Evolutionary conservation across 257 asterid genomes (phyloP), one percentile per base, ranked within the genome.

Genomic region (Petrea volubilis): DNA sequence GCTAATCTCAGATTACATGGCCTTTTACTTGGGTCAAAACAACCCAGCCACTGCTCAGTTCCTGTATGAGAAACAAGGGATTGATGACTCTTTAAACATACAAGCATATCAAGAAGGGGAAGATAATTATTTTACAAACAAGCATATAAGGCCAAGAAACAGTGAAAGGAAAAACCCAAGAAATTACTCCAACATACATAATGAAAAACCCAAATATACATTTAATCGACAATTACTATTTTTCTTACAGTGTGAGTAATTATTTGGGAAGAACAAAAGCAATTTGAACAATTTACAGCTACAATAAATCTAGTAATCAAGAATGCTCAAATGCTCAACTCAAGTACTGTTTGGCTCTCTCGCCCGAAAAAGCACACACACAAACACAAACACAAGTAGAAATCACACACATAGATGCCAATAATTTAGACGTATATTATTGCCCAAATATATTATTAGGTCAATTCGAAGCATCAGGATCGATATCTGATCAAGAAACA

Each of bases 1-100:
- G 74, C 57, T 74, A 72, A 28, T 46, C 78, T 86, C 21, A 81
- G 53, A 62, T 33, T 72, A 18, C 74, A 36, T n/a, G 78, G 52
- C 52, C 61, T 71, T 31, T 44, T 67, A 64, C 74, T 87, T 50
- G 74, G 74, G 58, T 64, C 36, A 52, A 75, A 72, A 79, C 49
- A 44, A 53, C 75, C 71, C 51, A 40, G 49, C 71, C 78, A 36
- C 27, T 65, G 71, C 11, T 47, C 60, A 55, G 76, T 75, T 61
- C 85, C 92, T 84, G 75, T 2, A 29, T 49, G 61, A 38, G 33
- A 29, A 72, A 9, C 5, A 67, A 11, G 18, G 25, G 15, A 24
- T 14, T 55, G 14, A 17, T 51, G 27, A 60, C 2, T 43, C 17
- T 6, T 14, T 28, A 7, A 44, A 20, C 60, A 72, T 13, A 50